A percentile compares a stretch with the other conserved stretches of the same genome.
phyloP scores from a whole-genome alignment of 495 filamentous ascomycete genomes.

The Neurospora cerealis region DNA sequence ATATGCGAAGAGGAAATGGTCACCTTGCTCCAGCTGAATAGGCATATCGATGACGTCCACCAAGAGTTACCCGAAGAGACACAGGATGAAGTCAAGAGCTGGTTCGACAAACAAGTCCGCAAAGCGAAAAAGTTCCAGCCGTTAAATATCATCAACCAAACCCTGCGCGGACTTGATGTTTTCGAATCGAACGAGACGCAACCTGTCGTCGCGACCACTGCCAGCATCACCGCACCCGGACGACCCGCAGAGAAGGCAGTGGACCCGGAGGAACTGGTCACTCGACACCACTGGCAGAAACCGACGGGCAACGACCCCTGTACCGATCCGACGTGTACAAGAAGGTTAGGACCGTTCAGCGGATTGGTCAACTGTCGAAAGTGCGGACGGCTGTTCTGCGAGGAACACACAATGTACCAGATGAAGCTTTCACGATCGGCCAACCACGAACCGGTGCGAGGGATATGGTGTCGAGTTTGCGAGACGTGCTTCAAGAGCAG shows the following conservation, averaged over 20 bases:
- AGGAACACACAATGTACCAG: constrained; percentile 98
- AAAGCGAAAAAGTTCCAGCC: constrained; percentile 96
- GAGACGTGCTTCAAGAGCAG: constrained; percentile 97
- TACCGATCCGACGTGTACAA: constrained; percentile 77
- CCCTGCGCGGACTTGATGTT: constrained; percentile 91
- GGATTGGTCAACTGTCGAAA: constrained; percentile 86
- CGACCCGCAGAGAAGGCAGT: constrained; percentile 29
- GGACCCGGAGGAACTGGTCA: constrained; percentile 86
- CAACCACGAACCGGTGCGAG: constrained; percentile 82
- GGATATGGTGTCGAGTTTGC: constrained; percentile 89
- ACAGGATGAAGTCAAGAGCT: constrained; percentile 95
- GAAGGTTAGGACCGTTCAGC: constrained; percentile 63
- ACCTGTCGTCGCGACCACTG: constrained; percentile 11
- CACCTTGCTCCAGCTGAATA: constrained; percentile 85
- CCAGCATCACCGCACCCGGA: constrained; percentile 10
- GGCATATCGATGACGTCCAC: constrained; percentile 91
- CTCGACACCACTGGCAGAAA: constrained; percentile 79
- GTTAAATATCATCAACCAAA: constrained; percentile 75
- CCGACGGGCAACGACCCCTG: constrained; percentile 64
- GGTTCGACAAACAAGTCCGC: constrained; percentile 93
- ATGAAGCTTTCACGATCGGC: constrained; percentile 93
- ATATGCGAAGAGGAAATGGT: constrained; percentile 99
- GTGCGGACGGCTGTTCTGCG: constrained; percentile 89
- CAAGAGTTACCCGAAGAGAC: constrained; percentile 86
- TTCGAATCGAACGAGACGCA: constrained; percentile 84